Evolutionary conservation across 2,329 filamentous ascomycete genomes (phyloP).

Genomic region (Colletotrichum sansevieriae): DNA sequence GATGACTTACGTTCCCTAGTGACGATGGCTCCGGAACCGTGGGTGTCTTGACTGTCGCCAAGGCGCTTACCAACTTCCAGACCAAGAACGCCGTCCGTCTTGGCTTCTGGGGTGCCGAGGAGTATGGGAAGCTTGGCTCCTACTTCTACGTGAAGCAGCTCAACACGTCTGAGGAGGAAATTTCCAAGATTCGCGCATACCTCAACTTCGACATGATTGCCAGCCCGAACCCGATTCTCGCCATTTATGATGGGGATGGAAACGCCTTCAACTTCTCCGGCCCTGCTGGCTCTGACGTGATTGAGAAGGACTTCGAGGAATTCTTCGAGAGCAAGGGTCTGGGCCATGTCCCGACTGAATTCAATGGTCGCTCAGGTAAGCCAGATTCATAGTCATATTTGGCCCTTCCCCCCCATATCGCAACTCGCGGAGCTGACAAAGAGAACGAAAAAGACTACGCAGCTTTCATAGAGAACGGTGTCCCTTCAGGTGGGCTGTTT

Average conservation of each 20-base stretch:
- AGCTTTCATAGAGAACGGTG: slow-evolving; percentile 74
- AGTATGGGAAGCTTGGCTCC: slow-evolving; percentile 63
- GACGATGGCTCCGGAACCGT: slow-evolving; percentile 71
- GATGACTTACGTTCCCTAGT: slow-evolving; percentile 41
- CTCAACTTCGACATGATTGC: slow-evolving; percentile 71
- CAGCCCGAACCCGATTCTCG: slow-evolving; percentile 63
- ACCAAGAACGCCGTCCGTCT: slow-evolving; percentile 64
- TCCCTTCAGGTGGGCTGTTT: slow-evolving; percentile 77
- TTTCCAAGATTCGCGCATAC: slow-evolving; percentile 65
- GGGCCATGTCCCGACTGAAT: slow-evolving; percentile 71
- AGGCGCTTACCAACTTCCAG: slow-evolving; percentile 56
- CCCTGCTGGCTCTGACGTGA: slow-evolving; percentile 70
- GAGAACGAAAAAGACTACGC: slow-evolving; percentile 65
- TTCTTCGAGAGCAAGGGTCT: slow-evolving; percentile 63
- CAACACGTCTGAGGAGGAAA: slow-evolving; percentile 57
- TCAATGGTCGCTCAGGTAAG: slow-evolving; percentile 68
- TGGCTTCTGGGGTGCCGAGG: slow-evolving; percentile 66
- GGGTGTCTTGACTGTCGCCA: slow-evolving; percentile 61
- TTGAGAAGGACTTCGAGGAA: slow-evolving; percentile 69
- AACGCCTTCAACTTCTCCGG: slow-evolving; percentile 69
- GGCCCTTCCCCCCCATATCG: too few species aligned
- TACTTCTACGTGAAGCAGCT: slow-evolving; percentile 61
- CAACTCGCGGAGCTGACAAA: too few species aligned
- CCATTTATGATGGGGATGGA: slow-evolving; percentile 72
- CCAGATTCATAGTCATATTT: neutral